These are phyloP conservation scores for Mycena sp. DNA, from an alignment of 1,284 basidiomycete genomes.

Conservation along the genomic window DNA sequence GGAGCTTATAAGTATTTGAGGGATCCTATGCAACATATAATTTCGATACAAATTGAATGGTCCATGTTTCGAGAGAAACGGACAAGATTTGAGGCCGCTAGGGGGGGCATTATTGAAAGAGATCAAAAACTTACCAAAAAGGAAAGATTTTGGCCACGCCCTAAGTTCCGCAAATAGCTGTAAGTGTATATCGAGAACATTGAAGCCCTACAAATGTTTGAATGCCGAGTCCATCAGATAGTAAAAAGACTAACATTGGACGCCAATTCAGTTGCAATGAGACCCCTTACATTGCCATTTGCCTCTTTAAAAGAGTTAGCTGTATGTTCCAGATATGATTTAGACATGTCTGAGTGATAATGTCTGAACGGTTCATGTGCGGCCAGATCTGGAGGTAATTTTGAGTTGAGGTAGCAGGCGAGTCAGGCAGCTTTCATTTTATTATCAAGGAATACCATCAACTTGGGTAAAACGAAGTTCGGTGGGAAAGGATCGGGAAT, in stretches of 20 bases:
- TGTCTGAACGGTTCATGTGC: not conserved
- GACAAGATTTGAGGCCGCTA: too few species aligned
- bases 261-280: not conserved
- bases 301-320: not conserved
- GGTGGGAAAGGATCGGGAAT: not conserved
- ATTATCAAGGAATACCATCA: constrained; percentile 1
- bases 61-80: too few species aligned
- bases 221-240: too few species aligned
- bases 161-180: too few species aligned
- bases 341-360: not conserved
- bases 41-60: too few species aligned
- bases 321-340: not conserved
- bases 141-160: too few species aligned
- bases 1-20: too few species aligned
- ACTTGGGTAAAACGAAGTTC: not conserved
- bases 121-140: too few species aligned
- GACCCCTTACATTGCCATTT: not conserved
- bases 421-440: not conserved
- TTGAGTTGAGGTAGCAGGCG: not conserved
- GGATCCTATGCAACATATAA: too few species aligned
- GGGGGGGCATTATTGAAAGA: too few species aligned
- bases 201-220: too few species aligned
- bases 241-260: not conserved
- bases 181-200: too few species aligned
- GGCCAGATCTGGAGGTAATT: not conserved